These are phyloP conservation scores for Conidiobolus coronatus DNA, from an alignment of 371 early-diverging fungal genomes.

Conservation along the genomic window DNA sequence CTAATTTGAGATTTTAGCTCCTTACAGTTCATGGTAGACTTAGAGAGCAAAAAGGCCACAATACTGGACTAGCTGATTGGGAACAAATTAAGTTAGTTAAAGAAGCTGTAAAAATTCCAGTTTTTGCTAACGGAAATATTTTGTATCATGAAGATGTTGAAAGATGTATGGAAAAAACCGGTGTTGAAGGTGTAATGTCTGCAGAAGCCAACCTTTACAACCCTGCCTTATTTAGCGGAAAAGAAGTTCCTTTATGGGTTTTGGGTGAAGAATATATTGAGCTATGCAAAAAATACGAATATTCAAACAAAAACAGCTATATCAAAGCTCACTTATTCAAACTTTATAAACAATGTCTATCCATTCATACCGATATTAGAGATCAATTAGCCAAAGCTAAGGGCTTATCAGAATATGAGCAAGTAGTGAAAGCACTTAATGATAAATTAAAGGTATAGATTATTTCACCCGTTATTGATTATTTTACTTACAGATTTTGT, in stretches of 20 bases:
- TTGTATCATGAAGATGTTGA: constrained; percentile 73
- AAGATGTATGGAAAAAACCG: constrained; percentile 71
- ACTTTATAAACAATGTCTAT: constrained; percentile 53
- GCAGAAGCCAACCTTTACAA: constrained; percentile 85
- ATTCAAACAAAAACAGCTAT: constrained; percentile 28
- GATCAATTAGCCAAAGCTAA: constrained; percentile 34
- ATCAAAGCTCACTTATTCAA: constrained; percentile 86
- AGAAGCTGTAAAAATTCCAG: constrained; percentile 66
- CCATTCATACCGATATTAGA: constrained; percentile 56
- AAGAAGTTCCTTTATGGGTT: constrained; percentile 40
- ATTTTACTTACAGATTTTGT: background rate
- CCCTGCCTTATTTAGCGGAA: constrained; percentile 56
- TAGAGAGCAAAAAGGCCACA: constrained; percentile 91
- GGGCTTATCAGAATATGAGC: constrained; percentile 30
- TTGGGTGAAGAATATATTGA: constrained; percentile 70
- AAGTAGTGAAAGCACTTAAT: constrained; percentile 29
- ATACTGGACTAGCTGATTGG: constrained; percentile 97
- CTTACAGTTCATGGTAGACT: constrained; percentile 93
- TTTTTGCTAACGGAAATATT: constrained; percentile 96
- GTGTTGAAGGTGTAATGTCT: constrained; percentile 91
- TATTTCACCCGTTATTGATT: background rate
- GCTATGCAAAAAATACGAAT: constrained; percentile 28
- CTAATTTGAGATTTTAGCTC: too few relatives aligned
- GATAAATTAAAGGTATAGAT: constrained; percentile 15
- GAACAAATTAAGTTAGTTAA: constrained; percentile 84